phyloP scores from a whole-genome alignment of 805 yeast genomes.

The Pichia kluyveri region DNA sequence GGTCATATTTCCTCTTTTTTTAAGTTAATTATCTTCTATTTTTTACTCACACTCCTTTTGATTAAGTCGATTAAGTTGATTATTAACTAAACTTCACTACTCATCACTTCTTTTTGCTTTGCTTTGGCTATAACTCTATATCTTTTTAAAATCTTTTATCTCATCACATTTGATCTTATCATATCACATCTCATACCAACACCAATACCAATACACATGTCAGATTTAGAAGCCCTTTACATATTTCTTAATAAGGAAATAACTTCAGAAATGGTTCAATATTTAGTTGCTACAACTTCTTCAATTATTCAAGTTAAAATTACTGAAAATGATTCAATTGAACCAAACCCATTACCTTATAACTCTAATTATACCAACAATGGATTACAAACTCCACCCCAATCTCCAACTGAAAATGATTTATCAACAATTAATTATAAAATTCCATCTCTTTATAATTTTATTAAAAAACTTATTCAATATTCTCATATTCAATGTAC shows the following conservation, averaged over 20 bases:
- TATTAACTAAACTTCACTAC: too few species aligned
- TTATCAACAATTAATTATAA: constrained; percentile 6
- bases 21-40: too few species aligned
- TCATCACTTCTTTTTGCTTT: too few species aligned
- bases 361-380: too few species aligned
- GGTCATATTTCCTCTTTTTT: too few species aligned
- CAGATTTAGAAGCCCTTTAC: constrained; percentile 40
- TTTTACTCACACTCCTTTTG: too few species aligned
- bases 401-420: constrained; percentile 24
- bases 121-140: too few species aligned
- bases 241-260: constrained; percentile 50
- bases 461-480: constrained; percentile 64
- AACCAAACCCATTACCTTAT: neutral
- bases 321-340: neutral
- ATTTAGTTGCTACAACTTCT: constrained; percentile 48
- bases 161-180: too few species aligned
- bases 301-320: constrained; percentile 37
- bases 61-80: too few species aligned
- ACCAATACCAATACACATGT: constrained; percentile 19
- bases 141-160: too few species aligned
- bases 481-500: constrained; percentile 92
- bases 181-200: neutral
- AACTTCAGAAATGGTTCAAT: constrained; percentile 46
- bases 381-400: constrained; percentile 32
- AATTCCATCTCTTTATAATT: constrained; percentile 42